Evolutionary conservation across 495 filamentous ascomycete genomes (phyloP), one percentile per base, ranked within the genome.

Genomic region (Podospora didyma): DNA sequence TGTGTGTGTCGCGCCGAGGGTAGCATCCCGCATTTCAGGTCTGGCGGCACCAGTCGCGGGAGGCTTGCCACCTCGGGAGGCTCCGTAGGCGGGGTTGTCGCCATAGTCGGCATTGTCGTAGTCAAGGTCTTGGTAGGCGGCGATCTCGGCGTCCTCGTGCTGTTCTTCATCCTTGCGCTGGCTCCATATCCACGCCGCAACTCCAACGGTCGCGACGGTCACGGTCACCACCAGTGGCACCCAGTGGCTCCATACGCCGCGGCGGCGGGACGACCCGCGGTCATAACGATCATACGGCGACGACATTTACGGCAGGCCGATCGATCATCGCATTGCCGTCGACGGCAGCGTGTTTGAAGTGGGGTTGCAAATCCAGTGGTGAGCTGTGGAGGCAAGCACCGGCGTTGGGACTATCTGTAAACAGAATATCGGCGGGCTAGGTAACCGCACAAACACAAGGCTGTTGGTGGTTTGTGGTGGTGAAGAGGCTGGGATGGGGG

Each of bases 181-280:
- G 72, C 87, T 93, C 92, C 90, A 96, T 26, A 92, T 82, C 92
- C 92, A 97, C 21, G 92, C 90, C 23, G 85, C 92, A 50, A 94
- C 75, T 26, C 90, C 89, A 51, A 88, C 81, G 21, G 92, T 89
- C 35, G 92, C 92, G 60, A 92, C 81, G 49, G 90, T 90, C 35
- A 93, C 84, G 41, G 92, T 96, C 57, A 96, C 66, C 49, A 85
- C 86, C 45, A 96, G 74, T 53, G 92, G 92, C 52, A 93, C 80
- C 89, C 90, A 96, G 73, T 92, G 90, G 64, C 86, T 84, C 75
- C 75, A 79, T 67, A 89, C 76, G 50, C 86, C 81, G 63, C 89
- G 86, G 63, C 84, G 78, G 64, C 83, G 79, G 70, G 81, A 78
- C 65, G 82, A 82, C 59, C 74, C 74, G 60, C 82, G 34, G 68